Evolutionary conservation across 768 basidiomycete genomes (phyloP), one percentile per base, ranked within the genome.

Genomic region (Hortiboletus campestris): DNA sequence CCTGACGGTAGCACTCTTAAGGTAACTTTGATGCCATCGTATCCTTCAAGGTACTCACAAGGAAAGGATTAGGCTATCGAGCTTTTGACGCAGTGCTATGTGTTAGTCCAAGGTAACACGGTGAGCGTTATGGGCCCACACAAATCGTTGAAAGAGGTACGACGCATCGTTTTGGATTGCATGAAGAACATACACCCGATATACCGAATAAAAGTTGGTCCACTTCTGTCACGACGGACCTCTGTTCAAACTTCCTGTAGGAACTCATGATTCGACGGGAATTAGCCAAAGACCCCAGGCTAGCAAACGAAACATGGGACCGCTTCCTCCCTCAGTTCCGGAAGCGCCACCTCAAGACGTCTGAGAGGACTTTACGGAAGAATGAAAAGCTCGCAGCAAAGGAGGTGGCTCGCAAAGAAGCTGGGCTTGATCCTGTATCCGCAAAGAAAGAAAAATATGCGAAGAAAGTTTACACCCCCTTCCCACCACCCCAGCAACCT

Each of bases 171-270:
- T n/a, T 72, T 98, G 40, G 97, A 99, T 68, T 99, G 97, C 76
- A 98, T 99, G 97, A 94, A 89, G 76, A 99, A 99, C 69, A 89
- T 98, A 51, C 97, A 99, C 67, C 97, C 97, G 2, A 98, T 99
- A 68, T 99, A 99, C 70, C 87, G 94, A 64, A 99, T 99, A 74
- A 99, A 99, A 74, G 94, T 91, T 39, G 20, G 58, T 49, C 51
- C 29, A 56, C 56, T 60, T 50, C 28, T 36, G 34, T 40, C 19
- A 31, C 31, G 31, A 25, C 42, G 20, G 14, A 16, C 20, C 11
- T 31, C 29, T 38, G 2, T 35, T 59, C 46, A 50, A 47, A 17
- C 9, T 17, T 17, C 39, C 8, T 14, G 10, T 64, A 95, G 94
- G 97, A 98, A 74, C 81, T 99, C 29, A 99, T 99, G 97, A 94